Evolutionary conservation across 805 yeast species (phyloP), one percentile per base, ranked within the genome.

Genomic region (Schizosaccharomyces japonicus): DNA sequence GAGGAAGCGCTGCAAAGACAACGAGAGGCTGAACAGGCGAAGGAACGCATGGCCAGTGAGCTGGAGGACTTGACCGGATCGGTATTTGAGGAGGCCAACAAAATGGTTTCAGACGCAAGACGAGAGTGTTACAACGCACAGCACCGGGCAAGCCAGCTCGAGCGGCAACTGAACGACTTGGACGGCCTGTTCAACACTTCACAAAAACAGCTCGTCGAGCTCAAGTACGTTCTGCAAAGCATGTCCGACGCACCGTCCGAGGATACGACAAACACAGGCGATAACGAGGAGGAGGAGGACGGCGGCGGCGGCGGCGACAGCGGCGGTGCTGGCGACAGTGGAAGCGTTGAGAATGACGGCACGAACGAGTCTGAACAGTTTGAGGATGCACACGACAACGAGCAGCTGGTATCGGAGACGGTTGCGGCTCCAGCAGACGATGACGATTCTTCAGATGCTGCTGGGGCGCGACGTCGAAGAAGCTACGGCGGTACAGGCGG

Each of bases 41-140:
- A 72, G 15, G 65, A 70, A 44, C 68, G 70, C 50, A 61, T 82
- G 47, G 72, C 77, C 51, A 72, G 68, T 29, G 94, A 82, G 57
- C 79, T 82, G 32, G 90, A 80, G 56, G 93, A 81, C 34, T 62
- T 82, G 44, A 73, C 84, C 1, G 81, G 77, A 1, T 73, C 84
- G 1, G 62, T 82, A 29, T 82, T 82, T 57, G 78, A 73, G 52
- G 90, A 83, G 57, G 94, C 94, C 11, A 82, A 82, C 57, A 69
- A 70, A 46, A 80, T 81, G 81, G 94, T 82, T 5, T 73, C 78
- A 45, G 71, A 73, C 53, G 93, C 92, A 0, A 71, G 80, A 52
- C 66, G 71, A 50, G 78, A 75, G 50, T 71, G 76, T 4, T 69
- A 76, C 56, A 73, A 72, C 30, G 66, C 66, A 51, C 75, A 75